These are phyloP conservation scores for Pholiota molesta DNA, from an alignment of 768 basidiomycete species.

Conservation along the genomic window DNA sequence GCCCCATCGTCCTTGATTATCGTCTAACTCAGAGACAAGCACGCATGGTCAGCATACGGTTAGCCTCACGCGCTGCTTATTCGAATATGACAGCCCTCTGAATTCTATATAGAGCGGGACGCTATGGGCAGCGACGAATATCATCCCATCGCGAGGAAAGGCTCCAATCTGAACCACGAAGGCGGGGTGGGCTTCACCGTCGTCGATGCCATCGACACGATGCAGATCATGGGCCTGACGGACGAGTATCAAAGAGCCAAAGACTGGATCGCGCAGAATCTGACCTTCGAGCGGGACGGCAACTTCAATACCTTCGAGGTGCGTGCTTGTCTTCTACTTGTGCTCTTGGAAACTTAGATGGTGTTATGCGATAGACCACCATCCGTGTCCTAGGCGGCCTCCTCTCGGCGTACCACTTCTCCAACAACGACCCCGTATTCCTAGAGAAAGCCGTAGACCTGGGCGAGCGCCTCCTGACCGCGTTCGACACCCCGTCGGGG, in stretches of 20 bases:
- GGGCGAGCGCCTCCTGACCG: constrained; percentile 79
- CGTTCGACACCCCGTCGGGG: constrained; percentile 82
- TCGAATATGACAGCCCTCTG: not conserved
- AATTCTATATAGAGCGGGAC: constrained; percentile 64
- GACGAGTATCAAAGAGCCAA: constrained; percentile 82
- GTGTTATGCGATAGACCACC: constrained; percentile 71
- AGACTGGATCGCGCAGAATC: constrained; percentile 70
- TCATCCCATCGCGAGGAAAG: constrained; percentile 76
- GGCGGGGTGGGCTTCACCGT: constrained; percentile 91
- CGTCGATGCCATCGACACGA: constrained; percentile 85
- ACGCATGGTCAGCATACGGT: constrained; percentile 92
- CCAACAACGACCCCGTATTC: constrained; percentile 65
- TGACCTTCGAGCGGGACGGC: constrained; percentile 80
- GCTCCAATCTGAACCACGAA: constrained; percentile 74
- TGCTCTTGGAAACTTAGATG: constrained; percentile 51
- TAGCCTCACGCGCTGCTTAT: constrained; percentile 17
- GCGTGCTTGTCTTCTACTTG: constrained; percentile 41
- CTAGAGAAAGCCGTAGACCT: constrained; percentile 82
- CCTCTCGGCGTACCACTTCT: constrained; percentile 82
- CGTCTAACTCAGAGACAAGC: constrained; percentile 42
- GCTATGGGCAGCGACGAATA: constrained; percentile 95
- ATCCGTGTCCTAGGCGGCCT: constrained; percentile 93
- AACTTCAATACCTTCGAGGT: constrained; percentile 92
- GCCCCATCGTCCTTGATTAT: not conserved
- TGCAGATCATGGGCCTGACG: constrained; percentile 86